These are phyloP conservation scores for Raddia distichophylla DNA, from an alignment of 176 grass and related monocot species.

Conservation along the genomic window DNA sequence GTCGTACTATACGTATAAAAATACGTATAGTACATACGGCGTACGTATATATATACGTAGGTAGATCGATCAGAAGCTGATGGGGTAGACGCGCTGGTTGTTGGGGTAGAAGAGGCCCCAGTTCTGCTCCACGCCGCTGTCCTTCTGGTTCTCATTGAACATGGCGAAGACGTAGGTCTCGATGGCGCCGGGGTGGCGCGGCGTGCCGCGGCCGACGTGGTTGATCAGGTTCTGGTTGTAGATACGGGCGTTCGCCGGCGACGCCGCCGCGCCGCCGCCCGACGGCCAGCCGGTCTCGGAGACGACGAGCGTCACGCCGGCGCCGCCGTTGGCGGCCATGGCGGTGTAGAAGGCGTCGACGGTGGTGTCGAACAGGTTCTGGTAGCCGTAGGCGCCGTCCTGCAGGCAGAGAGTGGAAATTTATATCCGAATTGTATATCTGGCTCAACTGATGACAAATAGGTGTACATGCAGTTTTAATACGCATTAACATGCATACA, in stretches of 20 bases:
- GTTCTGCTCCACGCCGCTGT: conserved; percentile 54
- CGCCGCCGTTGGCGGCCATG: conserved; percentile 44
- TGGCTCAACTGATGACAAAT: too few relatives aligned
- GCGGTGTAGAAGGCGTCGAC: conserved; percentile 67
- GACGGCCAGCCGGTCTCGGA: conserved; percentile 82
- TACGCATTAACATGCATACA: too few relatives aligned
- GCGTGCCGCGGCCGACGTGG: conserved; percentile 63
- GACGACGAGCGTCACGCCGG: conserved; percentile 53
- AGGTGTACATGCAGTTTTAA: too few relatives aligned
- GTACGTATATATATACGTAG: background rate
- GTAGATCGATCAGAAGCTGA: conserved; percentile 53
- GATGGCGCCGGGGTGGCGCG: conserved; percentile 52
- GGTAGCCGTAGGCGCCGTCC: conserved; percentile 62
- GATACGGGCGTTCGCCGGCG: conserved; percentile 43
- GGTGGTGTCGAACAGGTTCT: conserved; percentile 75
- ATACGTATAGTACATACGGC: background rate
- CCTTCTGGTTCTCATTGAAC: conserved; percentile 89
- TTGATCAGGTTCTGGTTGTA: conserved; percentile 82
- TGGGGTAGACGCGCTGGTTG: conserved; percentile 69
- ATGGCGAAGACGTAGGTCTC: conserved; percentile 76
- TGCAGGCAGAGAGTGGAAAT: background rate
- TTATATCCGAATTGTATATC: too few relatives aligned
- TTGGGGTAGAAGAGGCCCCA: conserved; percentile 86
- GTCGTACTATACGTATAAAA: background rate
- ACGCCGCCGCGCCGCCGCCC: conserved; percentile 31